phyloP scores from a whole-genome alignment of 2,329 filamentous ascomycete species.

The Tolypocladium inflatum region DNA sequence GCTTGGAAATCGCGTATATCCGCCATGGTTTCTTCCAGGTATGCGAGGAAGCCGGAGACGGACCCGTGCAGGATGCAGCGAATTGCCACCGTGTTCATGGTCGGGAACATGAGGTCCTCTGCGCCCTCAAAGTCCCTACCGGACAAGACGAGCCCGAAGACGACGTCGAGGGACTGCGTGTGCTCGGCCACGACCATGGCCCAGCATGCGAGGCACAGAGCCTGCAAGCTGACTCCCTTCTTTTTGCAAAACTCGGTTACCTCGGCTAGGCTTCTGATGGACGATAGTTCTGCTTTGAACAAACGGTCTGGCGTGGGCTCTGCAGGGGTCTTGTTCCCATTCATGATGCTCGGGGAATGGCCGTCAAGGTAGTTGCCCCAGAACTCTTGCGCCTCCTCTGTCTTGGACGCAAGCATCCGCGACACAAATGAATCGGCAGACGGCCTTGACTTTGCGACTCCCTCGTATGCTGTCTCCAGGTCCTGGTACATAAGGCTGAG shows the following conservation, averaged over 20 bases:
- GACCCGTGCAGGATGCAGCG: constrained; percentile 65
- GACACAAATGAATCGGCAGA: constrained; percentile 42
- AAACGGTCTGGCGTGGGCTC: not conserved
- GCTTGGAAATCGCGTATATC: constrained; percentile 63
- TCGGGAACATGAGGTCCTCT: constrained; percentile 67
- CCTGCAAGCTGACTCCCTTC: constrained; percentile 63
- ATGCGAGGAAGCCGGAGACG: constrained; percentile 52
- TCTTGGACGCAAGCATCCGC: constrained; percentile 10
- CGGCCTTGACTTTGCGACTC: constrained; percentile 29
- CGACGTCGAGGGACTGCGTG: constrained; percentile 58
- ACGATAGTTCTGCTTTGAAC: constrained; percentile 8
- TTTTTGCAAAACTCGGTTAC: constrained; percentile 51
- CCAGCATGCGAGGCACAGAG: constrained; percentile 69
- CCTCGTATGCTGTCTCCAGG: constrained; percentile 54
- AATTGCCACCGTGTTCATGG: constrained; percentile 83
- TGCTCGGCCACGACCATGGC: constrained; percentile 58
- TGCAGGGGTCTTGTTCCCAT: not conserved
- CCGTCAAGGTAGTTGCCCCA: constrained; percentile 62
- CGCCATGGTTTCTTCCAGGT: constrained; percentile 62
- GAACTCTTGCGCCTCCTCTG: constrained; percentile 35
- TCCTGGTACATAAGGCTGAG: constrained; percentile 64
- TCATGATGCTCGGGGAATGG: constrained; percentile 25
- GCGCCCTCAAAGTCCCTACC: constrained; percentile 69
- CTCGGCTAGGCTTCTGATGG: not conserved
- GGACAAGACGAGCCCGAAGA: constrained; percentile 75